Evolutionary conservation across 208 protist species (phyloP), one percentile per base, ranked within the genome.

Genomic region (Trypanosoma cruzi): DNA sequence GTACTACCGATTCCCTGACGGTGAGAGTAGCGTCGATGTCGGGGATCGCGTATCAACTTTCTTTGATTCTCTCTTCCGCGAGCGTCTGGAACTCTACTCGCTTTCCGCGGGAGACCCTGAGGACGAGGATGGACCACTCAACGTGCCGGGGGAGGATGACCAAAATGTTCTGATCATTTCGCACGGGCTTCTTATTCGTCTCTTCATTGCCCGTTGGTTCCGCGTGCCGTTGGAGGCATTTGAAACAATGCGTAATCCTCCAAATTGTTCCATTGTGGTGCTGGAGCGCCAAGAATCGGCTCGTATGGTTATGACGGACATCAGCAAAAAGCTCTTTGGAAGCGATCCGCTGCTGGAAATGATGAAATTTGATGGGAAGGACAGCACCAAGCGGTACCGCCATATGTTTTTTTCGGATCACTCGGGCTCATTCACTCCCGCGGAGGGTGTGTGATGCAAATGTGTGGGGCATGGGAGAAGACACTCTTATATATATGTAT

Each of bases 11-110:
- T 98, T 98, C 64, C 83, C 86, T 0, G 81, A 71, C 34, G 96
- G 96, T 49, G 96, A 98, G 75, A 95, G 87, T 62, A 89, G 96
- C 46, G 81, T 81, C 18, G 93, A 97, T 70, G 96, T 98, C 6
- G 92, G 86, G 31, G 92, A 98, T 75, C 89, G 96, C 37, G 88
- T 97, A 11, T 89, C 87, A 1, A 71, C 59, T 64, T 97, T 98
- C 65, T 93, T 97, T 44, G 90, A 97, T 65, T 91, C 91, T 11
- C 75, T 97, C 11, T 73, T 87, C 53, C 82, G 88, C 20, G 87
- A 94, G 82, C 71, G 85, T 14, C 66, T 90, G 32, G 87, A 83
- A 37, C 75, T 95, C 26, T 75, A 81, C 46, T 71, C 58, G 5
- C 40, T 77, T 13, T 67, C 57, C 26, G 60, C 61, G 66, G 28